Base-by-base conservation (phyloP, 2,329 filamentous ascomycete genomes). In the Diaporthe sp. region DNA sequence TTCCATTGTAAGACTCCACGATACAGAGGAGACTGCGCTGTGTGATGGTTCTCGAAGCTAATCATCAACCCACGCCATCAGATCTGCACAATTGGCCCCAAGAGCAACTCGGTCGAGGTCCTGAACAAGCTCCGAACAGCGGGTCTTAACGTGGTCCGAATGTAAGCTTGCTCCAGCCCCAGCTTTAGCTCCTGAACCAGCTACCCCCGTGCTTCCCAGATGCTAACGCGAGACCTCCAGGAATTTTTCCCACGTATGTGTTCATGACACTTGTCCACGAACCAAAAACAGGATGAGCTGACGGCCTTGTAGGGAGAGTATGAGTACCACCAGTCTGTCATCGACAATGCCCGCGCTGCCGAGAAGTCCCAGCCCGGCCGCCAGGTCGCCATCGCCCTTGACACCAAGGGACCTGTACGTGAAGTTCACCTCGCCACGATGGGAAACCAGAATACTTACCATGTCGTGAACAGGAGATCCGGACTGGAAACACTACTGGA, bases 41-140 rank as follows among this genome's bases (percentile, higher is more conserved):
- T 15, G 6, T 47, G 37, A 59, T 44, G 55, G 15, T 25, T 25
- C 3, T 50, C 32, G 37, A 42, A 35, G 32, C 72, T 75, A 66
- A 75, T 42, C 39, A 8, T 32, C 35, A 35, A 58, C 9, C 17
- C 50, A 12, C 71, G 55, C n/a, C 17, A 70, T 42, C 19, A 75
- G 88, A 98, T 99, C 86, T 95, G 96, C 89, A 98, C 97, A 81
- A 98, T 99, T 84, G 97, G 97, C 77, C 97, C 97, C 83, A 99
- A 98, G 93, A 99, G 97, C 81, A 99, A 99, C 90, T 97, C 95
- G 50, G 93, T 96, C 74, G 94, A 98, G 88, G 96, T 95, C 86
- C 97, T 99, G 88, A 98, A 98, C 87, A 91, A 92, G 84, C 94
- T 99, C 81, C 94, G 96, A 85, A 91, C 90, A 82, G 93, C 93